Evolutionary conservation across 345 rosid species (phyloP).

Genomic region (Firmiana major): DNA sequence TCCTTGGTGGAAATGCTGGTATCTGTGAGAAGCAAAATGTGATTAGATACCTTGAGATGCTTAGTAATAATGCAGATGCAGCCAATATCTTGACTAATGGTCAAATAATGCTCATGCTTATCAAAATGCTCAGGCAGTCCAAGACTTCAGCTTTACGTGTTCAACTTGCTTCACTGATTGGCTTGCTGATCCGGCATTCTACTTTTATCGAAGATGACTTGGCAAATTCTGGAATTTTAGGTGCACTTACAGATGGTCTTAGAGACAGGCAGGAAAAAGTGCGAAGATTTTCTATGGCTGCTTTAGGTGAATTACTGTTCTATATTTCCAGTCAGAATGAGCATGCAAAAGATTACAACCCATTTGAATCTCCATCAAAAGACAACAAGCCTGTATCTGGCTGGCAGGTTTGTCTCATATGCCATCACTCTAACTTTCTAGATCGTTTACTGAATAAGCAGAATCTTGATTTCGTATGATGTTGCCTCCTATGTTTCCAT

Average conservation of each 20-base stretch:
- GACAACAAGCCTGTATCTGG: conserved; percentile 53
- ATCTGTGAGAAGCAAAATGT: conserved; percentile 81
- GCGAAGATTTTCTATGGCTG: conserved; percentile 92
- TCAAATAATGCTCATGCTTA: conserved; percentile 80
- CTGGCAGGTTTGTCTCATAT: conserved; percentile 74
- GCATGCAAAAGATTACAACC: conserved; percentile 52
- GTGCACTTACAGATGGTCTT: conserved; percentile 79
- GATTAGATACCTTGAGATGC: conserved; percentile 77
- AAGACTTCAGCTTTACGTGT: conserved; percentile 80
- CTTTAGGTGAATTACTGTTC: conserved; percentile 89
- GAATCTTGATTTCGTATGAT: too few species aligned
- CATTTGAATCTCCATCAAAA: conserved; percentile 74
- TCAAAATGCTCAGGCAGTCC: conserved; percentile 79
- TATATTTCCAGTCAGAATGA: conserved; percentile 92
- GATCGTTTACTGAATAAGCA: too few species aligned
- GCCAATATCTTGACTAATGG: conserved; percentile 88
- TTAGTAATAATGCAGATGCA: conserved; percentile 80
- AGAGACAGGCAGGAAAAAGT: conserved; percentile 91
- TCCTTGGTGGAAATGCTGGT: conserved; percentile 63
- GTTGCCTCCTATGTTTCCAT: too few species aligned
- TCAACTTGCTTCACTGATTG: conserved; percentile 85
- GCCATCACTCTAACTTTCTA: not conserved
- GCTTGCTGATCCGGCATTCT: conserved; percentile 85
- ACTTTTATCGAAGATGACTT: conserved; percentile 75
- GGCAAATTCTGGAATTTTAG: conserved; percentile 83